phyloP scores from a whole-genome alignment of 257 asterid genomes.

The Thymus mandschuricus region DNA sequence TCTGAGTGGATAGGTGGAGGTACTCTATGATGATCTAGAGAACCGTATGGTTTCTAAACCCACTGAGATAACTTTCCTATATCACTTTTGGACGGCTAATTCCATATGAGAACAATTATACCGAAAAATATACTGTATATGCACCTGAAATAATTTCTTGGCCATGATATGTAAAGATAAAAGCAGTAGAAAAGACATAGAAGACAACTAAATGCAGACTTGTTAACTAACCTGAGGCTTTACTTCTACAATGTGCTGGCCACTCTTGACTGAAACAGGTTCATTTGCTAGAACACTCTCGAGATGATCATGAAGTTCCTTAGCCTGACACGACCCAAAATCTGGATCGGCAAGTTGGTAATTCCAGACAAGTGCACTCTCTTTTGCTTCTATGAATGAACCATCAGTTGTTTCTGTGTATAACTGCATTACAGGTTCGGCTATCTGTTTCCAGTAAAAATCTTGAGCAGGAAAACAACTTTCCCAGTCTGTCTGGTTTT shows the following conservation, averaged over 20 bases:
- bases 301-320: constrained; percentile 84
- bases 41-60: background rate
- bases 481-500: constrained; percentile 62
- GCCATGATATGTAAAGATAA: background rate
- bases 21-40: background rate
- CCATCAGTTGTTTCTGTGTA: constrained; percentile 89
- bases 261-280: constrained; percentile 85
- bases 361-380: constrained; percentile 83
- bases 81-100: background rate
- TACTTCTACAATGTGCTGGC: constrained; percentile 77
- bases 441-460: constrained; percentile 85
- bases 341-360: constrained; percentile 86
- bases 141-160: background rate
- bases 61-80: background rate
- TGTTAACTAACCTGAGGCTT: constrained; percentile 73
- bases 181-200: background rate
- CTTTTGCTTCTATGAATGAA: constrained; percentile 74
- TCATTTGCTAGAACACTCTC: constrained; percentile 85
- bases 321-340: constrained; percentile 83
- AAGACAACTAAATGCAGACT: background rate
- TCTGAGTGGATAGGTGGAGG: background rate
- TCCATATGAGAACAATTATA: background rate
- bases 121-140: background rate
- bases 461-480: constrained; percentile 66
- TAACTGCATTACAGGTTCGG: constrained; percentile 82